phyloP scores from a whole-genome alignment of 805 yeast genomes.

The Pichia membranifaciens region DNA sequence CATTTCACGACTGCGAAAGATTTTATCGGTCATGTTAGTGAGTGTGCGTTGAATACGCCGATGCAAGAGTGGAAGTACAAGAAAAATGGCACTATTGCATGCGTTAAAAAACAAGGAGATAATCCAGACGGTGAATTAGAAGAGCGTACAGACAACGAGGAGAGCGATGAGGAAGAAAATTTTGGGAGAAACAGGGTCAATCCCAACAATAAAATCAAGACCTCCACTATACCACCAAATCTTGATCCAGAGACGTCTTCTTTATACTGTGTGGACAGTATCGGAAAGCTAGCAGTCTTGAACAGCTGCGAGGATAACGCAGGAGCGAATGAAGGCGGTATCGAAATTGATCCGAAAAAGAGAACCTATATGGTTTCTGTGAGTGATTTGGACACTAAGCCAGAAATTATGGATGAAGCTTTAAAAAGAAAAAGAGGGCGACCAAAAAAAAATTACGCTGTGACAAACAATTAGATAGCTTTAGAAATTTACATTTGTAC shows the following conservation, averaged over 20 bases:
- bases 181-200: not conserved
- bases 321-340: not conserved
- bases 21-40: slow-evolving; percentile 60
- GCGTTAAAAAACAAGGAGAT: slow-evolving; percentile 23
- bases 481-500: slow-evolving; percentile 96
- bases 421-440: slow-evolving; percentile 16
- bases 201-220: not conserved
- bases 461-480: slow-evolving; percentile 39
- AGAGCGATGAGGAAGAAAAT: not conserved
- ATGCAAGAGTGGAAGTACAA: slow-evolving; percentile 31
- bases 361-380: slow-evolving; percentile 3
- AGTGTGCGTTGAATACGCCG: slow-evolving; percentile 45
- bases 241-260: too few species aligned
- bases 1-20: slow-evolving; percentile 48
- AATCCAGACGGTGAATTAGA: slow-evolving; percentile 6
- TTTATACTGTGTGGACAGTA: too few species aligned
- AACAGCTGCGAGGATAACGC: not conserved
- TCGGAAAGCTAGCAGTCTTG: not conserved
- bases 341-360: not conserved
- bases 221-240: not conserved
- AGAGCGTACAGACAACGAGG: not conserved
- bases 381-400: slow-evolving; percentile 7
- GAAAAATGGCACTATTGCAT: slow-evolving; percentile 28
- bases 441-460: slow-evolving; percentile 11
- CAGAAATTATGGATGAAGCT: slow-evolving; percentile 11